phyloP scores from a whole-genome alignment of 441 rosid species.

The Geranium incanum region DNA sequence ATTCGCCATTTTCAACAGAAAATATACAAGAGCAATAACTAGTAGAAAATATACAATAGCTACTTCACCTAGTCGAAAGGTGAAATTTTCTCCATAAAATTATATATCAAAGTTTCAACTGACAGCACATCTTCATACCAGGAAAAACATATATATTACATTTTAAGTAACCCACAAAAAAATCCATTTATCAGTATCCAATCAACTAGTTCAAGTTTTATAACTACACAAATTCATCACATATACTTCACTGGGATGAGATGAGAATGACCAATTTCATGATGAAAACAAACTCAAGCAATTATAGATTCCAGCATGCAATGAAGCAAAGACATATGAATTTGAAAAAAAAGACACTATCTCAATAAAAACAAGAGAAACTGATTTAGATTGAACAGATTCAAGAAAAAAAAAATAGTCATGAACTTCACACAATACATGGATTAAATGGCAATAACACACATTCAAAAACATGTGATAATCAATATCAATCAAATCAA shows the following conservation, averaged over 20 bases:
- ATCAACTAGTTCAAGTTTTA: background rate
- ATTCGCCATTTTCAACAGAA: background rate
- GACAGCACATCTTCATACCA: background rate
- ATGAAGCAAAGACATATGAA: background rate
- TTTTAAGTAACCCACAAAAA: background rate
- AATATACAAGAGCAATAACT: background rate
- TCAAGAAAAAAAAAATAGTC: background rate
- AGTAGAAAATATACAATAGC: background rate
- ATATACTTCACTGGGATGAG: background rate
- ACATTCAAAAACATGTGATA: background rate
- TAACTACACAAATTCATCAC: background rate
- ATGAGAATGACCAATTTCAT: background rate
- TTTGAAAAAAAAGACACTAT: background rate
- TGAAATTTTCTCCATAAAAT: background rate
- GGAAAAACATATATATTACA: too few species aligned
- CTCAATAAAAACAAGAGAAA: background rate
- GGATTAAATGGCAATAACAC: background rate
- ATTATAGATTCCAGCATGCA: background rate
- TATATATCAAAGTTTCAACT: background rate
- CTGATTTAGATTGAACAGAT: background rate
- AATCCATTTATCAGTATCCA: background rate
- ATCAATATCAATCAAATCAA: background rate
- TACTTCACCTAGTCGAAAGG: background rate
- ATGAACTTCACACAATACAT: background rate
- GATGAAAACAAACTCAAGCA: background rate